phyloP scores from a whole-genome alignment of 225 moss, liverwort and hornwort species.

The Takakia lepidozioides region DNA sequence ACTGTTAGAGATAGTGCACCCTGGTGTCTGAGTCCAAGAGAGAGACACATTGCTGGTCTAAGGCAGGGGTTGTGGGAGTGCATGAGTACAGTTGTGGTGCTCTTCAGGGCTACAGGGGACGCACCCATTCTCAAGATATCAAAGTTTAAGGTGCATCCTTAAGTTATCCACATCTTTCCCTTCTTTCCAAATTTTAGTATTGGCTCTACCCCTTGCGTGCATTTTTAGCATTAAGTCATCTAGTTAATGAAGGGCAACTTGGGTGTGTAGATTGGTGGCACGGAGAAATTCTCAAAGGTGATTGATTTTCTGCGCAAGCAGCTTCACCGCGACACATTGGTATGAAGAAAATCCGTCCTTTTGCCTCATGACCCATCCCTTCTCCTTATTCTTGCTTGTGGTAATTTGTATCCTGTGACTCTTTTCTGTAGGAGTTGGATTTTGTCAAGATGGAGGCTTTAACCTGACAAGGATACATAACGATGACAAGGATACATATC shows the following conservation, averaged over 20 bases:
- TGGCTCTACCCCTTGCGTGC: background rate
- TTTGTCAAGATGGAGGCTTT: no score
- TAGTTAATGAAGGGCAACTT: background rate
- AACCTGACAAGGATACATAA: no score
- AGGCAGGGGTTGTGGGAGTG: no score
- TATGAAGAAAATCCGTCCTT: conserved; percentile 39
- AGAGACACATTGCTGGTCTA: no score
- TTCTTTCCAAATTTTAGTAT: background rate
- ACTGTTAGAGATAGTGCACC: no score
- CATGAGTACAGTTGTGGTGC: conserved; percentile 60
- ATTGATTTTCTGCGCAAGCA: conserved; percentile 92
- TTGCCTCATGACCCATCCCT: no score
- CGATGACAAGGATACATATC: no score
- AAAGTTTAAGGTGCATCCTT: conserved; percentile 80
- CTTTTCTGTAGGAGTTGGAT: no score
- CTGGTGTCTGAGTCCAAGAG: no score
- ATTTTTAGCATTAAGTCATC: background rate
- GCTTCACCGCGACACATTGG: conserved; percentile 89
- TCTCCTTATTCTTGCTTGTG: no score
- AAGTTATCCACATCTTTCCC: background rate
- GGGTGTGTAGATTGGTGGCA: conserved; percentile 66
- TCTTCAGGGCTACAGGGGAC: conserved; percentile 91
- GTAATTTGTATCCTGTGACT: no score
- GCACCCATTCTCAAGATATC: conserved; percentile 89
- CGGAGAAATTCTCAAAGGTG: conserved; percentile 76